Evolutionary conservation across 805 yeast genomes (phyloP).

Genomic region (Pichia kluyveri): DNA sequence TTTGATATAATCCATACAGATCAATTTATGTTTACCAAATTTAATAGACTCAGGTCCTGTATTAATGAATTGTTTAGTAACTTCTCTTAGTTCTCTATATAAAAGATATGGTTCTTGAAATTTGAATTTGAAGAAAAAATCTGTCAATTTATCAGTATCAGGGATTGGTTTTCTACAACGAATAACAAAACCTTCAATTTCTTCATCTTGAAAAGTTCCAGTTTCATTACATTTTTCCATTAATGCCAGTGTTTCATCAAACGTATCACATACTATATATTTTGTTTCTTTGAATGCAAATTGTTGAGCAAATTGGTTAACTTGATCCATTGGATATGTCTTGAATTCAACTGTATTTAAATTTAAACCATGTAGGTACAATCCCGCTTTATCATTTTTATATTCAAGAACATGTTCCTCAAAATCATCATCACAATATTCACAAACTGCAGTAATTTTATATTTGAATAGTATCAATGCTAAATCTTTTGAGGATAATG

Average conservation of each 20-base stretch:
- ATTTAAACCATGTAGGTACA: constrained; percentile 87
- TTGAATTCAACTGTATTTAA: constrained; percentile 50
- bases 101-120: constrained; percentile 91
- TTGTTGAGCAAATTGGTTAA: constrained; percentile 45
- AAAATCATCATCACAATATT: constrained; percentile 82
- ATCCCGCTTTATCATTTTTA: constrained; percentile 55
- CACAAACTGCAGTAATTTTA: constrained; percentile 81
- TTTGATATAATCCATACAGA: constrained; percentile 59
- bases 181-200: constrained; percentile 90
- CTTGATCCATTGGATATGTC: constrained; percentile 57
- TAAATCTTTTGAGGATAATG: constrained; percentile 37
- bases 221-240: constrained; percentile 48
- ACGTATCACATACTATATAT: constrained; percentile 30
- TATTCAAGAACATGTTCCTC: constrained; percentile 91
- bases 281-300: constrained; percentile 69
- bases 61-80: constrained; percentile 50
- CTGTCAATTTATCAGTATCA: constrained; percentile 17
- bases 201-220: constrained; percentile 64
- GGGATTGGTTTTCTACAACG: constrained; percentile 38
- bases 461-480: constrained; percentile 43
- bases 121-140: constrained; percentile 84
- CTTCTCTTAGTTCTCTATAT: constrained; percentile 87
- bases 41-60: constrained; percentile 30
- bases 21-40: constrained; percentile 41
- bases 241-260: constrained; percentile 37